A percentile compares a stretch with the other conserved stretches of the same genome.
Evolutionary conservation across 768 basidiomycete species (phyloP).

Genomic region (Agrocybe chaxingu): DNA sequence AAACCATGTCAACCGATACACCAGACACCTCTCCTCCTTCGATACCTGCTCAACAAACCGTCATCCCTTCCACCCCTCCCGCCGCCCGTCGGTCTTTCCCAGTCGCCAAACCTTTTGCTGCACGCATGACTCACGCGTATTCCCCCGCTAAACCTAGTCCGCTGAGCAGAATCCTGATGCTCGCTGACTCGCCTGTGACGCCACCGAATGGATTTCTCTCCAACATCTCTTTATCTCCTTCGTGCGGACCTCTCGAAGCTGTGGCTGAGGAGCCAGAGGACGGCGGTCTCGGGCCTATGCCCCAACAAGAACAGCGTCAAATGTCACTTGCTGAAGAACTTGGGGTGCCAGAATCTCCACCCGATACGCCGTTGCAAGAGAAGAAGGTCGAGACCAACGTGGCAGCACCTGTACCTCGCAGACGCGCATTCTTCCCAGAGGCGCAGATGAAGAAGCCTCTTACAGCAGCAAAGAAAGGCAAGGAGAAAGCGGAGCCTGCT

Average conservation of each 20-base stretch:
- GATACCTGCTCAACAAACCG: background rate
- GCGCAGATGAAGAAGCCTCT: slow-evolving; percentile 21
- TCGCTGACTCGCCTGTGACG: slow-evolving; percentile 57
- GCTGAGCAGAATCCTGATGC: slow-evolving; percentile 73
- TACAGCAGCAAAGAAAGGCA: slow-evolving; percentile 33
- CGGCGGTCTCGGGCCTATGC: slow-evolving; percentile 11
- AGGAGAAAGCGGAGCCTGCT: slow-evolving; percentile 25
- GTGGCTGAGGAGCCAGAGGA: slow-evolving; percentile 34
- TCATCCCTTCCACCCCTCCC: slow-evolving; percentile 27
- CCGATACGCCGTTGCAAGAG: slow-evolving; percentile 54
- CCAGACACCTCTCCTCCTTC: slow-evolving; percentile 13
- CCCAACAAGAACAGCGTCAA: slow-evolving; percentile 15
- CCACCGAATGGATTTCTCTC: slow-evolving; percentile 28
- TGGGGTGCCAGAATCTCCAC: slow-evolving; percentile 36
- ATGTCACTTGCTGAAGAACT: slow-evolving; percentile 45
- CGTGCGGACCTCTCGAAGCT: slow-evolving; percentile 23
- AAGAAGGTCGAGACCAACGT: slow-evolving; percentile 39
- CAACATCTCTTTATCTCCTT: slow-evolving; percentile 17
- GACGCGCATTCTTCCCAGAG: slow-evolving; percentile 27
- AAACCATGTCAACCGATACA: slow-evolving; percentile 5
- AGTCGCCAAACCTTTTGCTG: slow-evolving; percentile 65
- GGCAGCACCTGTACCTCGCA: slow-evolving; percentile 14
- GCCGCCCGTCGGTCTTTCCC: slow-evolving; percentile 53
- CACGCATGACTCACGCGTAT: slow-evolving; percentile 76
- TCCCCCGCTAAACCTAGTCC: slow-evolving; percentile 81